These are phyloP conservation scores for Tuber borchii DNA, from an alignment of 495 filamentous ascomycete genomes.

Conservation along the genomic window DNA sequence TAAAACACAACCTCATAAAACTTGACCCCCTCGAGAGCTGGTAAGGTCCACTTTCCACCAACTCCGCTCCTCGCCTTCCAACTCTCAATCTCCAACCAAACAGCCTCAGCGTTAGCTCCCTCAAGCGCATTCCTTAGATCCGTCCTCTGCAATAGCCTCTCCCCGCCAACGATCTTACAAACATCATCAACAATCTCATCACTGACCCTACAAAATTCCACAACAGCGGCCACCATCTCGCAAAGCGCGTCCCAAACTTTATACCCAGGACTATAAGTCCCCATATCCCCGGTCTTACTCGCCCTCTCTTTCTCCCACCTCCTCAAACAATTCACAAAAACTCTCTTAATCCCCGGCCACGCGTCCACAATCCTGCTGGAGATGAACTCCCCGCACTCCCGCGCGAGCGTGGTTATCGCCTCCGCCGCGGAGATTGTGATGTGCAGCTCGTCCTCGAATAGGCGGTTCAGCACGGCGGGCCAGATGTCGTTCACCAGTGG, in stretches of 20 bases:
- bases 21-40: conserved; percentile 45
- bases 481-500: conserved; percentile 84
- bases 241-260: conserved; percentile 57
- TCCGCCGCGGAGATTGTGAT: conserved; percentile 64
- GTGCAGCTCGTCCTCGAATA: conserved; percentile 68
- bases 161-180: conserved; percentile 53
- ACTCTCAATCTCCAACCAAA: conserved; percentile 56
- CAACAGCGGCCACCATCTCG: conserved; percentile 50
- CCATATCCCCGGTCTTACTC: conserved; percentile 40
- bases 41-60: conserved; percentile 41
- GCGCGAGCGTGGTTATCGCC: conserved; percentile 57
- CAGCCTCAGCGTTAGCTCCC: conserved; percentile 59
- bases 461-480: conserved; percentile 64
- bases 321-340: conserved; percentile 37
- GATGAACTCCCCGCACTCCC: conserved; percentile 74
- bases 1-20: conserved; percentile 42
- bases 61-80: conserved; percentile 41
- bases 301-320: conserved; percentile 27
- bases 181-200: conserved; percentile 64
- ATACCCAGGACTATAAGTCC: conserved; percentile 50
- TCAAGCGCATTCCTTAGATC: conserved; percentile 54
- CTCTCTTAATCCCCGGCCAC: conserved; percentile 54
- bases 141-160: conserved; percentile 46
- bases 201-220: conserved; percentile 53
- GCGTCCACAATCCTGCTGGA: conserved; percentile 59